Base-by-base conservation (phyloP, 2,329 filamentous ascomycete species). In the Alternaria metachromatica region DNA sequence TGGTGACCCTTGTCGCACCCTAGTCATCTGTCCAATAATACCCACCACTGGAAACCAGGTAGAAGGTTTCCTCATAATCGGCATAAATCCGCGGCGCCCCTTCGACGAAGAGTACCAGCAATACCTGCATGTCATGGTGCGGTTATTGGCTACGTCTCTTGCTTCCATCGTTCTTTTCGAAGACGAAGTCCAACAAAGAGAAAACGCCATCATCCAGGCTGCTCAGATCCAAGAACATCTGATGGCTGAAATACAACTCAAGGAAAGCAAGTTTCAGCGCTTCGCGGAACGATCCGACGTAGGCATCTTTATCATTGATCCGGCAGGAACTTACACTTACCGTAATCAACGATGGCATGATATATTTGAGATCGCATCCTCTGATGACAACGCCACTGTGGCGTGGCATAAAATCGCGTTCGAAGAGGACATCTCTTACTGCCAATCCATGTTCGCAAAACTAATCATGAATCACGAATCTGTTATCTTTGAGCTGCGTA, bases 271-370 rank as follows among this genome's bases (percentile, higher is more conserved):
- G 21, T 82, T 83, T 49, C 74, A 78, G 18, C 70, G 79, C 5
- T 80, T 83, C 66, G 80, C 81, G 4, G 76, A 79, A 44, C 69
- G 77, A 6, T 72, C 79, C 6, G 80, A 81, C 5, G 74, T 82
- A 5, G 81, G 77, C 2, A 83, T 84, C 55, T 83, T 80, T 59
- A 78, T 80, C 41, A 72, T 80, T 37, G 73, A 76, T 18, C 60
- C 73, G 6, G 58, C 72, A 18, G 81, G 82, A 3, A 68, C 66
- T 9, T 78, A 79, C 13, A 71, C 79, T 0, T 82, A 83, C 62
- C 72, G 79, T 7, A 84, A 84, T 53, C 75, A 82, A 49, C 71
- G 75, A 5, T 84, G 81, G 72, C 76, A 62, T 46, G 75, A 80
- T 1, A 73, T 82, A 46, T 74, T 81, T 54, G 65, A 70, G 26